Percentiles rank a stretch among this genome's conserved stretches.
Conservation (phyloP, 768 basidiomycete species). For the Rhodotorula sphaerocarpa region DNA sequence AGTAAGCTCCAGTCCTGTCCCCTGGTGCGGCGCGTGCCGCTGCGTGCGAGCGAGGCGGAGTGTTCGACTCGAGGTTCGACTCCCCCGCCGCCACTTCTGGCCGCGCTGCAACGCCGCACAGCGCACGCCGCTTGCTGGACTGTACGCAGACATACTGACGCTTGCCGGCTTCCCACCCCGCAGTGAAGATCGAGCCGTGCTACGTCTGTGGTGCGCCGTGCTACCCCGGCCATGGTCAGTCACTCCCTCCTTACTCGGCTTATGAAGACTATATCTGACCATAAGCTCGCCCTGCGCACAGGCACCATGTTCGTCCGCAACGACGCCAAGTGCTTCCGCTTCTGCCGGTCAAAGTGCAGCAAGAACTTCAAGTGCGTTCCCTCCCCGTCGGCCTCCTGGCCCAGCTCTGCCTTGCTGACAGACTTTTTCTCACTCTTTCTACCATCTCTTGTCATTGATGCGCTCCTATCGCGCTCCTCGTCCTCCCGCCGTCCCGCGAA, state of each 20-base stretch:
- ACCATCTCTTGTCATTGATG: not conserved
- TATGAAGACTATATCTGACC: too few relatives aligned
- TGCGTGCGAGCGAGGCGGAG: too few relatives aligned
- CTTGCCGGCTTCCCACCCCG: fast-evolving
- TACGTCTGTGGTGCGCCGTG: slow-evolving; percentile 96
- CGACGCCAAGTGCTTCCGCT: slow-evolving; percentile 94
- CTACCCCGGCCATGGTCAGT: slow-evolving; percentile 86
- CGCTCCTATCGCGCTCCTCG: not conserved
- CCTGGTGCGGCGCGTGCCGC: too few relatives aligned
- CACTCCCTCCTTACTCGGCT: not conserved
- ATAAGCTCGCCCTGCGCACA: slow-evolving; percentile 38
- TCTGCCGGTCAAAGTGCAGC: slow-evolving; percentile 98
- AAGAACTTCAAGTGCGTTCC: slow-evolving; percentile 91
- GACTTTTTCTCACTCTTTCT: not conserved
- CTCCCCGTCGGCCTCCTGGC: not conserved
- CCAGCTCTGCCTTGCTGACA: not conserved
- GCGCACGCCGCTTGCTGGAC: too few relatives aligned
- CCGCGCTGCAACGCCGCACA: too few relatives aligned
- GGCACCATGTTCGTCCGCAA: slow-evolving; percentile 95
- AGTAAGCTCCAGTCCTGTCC: too few relatives aligned
- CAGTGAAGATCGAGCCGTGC: slow-evolving; percentile 70
- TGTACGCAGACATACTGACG: not conserved
- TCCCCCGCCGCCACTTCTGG: too few relatives aligned
- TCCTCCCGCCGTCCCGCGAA: not conserved
- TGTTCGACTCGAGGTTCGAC: too few relatives aligned